Evolutionary conservation across 495 filamentous ascomycete species (phyloP), one percentile per base, ranked within the genome.

Genomic region (Neurospora tetrasperma): DNA sequence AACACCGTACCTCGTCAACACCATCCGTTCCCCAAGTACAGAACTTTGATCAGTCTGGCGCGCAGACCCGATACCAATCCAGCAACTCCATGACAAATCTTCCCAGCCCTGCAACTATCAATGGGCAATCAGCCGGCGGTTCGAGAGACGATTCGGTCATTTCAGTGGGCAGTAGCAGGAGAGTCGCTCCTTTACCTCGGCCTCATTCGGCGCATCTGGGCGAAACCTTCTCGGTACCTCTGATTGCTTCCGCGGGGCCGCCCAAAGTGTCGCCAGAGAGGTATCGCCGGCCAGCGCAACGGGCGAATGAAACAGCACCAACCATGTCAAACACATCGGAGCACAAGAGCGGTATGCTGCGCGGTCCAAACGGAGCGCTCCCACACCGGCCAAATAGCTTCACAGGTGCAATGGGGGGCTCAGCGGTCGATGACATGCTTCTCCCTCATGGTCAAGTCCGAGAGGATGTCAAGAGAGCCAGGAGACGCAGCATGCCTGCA

Each of bases 401-500:
- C 43, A 80, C 83, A 38, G 80, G 80, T 20, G 20, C 80, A 18
- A 43, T 78, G 68, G 71, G 79, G 16, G 80, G 80, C 43, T 76
- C 81, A 38, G 79, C 84, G 70, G 76, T 83, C 71, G 88, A 90
- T 78, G 88, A 90, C 73, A 84, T 86, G 79, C 83, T 81, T 44
- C 75, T 89, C 54, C 78, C 84, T 44, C 83, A 81, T 59, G 83
- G 81, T 42, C 76, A 80, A 16, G 62, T 80, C 42, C 83, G 87
- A 20, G 93, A 95, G 69, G 84, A 89, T 69, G 88, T 90, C 11
- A 92, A 92, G 80, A 87, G 91, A 74, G 92, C 94, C 82, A 86
- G 94, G 74, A 88, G 94, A 77, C 88, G 94, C 71, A 97, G 94
- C 79, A 87, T 94, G 84, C 92, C 92, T 71, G 92, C 88, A 69